These are phyloP conservation scores for Plasmodium yoelii DNA, from an alignment of 169 alveolate genomes.

Conservation along the genomic window DNA sequence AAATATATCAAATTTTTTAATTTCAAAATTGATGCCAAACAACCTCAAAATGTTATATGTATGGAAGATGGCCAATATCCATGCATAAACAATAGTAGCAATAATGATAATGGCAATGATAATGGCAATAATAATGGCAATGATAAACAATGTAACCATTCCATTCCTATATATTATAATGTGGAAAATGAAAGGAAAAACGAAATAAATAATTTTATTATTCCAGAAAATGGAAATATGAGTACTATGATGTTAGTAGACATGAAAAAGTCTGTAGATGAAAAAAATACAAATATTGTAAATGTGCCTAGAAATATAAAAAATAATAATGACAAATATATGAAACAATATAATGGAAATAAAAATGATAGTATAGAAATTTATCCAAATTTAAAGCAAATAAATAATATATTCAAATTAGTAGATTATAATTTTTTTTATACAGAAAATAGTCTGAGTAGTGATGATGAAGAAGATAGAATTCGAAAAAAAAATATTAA, in stretches of 20 bases:
- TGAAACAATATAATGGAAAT: background rate
- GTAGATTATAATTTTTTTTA: conserved; percentile 22
- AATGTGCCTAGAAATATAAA: background rate
- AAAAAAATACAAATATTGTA: background rate
- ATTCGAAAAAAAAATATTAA: conserved; percentile 1
- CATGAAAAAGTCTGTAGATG: background rate
- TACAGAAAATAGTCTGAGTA: conserved; percentile 26
- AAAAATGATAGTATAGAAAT: background rate
- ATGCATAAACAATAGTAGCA: too few species aligned
- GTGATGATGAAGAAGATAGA: conserved; percentile 63
- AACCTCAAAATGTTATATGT: background rate
- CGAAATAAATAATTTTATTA: background rate
- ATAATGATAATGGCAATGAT: too few species aligned
- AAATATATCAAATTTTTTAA: conserved; percentile 42
- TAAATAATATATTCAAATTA: background rate
- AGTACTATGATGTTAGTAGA: too few species aligned
- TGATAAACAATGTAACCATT: background rate
- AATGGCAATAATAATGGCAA: too few species aligned
- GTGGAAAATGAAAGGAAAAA: background rate
- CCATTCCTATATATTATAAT: background rate
- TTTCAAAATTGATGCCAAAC: background rate
- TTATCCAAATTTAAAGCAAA: background rate
- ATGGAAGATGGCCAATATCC: background rate
- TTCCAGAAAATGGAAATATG: background rate
- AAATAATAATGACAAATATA: background rate